A percentile compares a stretch with the other conserved stretches of the same genome.
These are phyloP conservation scores for Candida ipomoeae DNA, from an alignment of 805 yeast species.

Conservation along the genomic window DNA sequence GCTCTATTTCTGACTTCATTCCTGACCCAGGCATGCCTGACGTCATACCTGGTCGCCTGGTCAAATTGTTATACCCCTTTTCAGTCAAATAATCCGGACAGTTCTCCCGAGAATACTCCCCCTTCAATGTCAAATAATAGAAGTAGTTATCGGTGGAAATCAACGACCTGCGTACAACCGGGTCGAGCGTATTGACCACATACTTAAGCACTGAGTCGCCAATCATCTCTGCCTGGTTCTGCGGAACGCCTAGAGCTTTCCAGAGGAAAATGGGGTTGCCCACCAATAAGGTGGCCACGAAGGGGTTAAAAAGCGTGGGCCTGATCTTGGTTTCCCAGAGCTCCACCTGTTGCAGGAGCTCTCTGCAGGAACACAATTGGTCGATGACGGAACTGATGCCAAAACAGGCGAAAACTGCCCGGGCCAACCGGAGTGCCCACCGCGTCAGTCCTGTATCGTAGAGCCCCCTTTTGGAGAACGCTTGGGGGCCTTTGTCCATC, in stretches of 20 bases:
- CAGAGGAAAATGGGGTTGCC: slow-evolving; percentile 85
- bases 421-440: slow-evolving; percentile 76
- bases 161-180: slow-evolving; percentile 59
- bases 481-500: slow-evolving; percentile 57
- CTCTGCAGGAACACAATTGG: slow-evolving; percentile 51
- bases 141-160: slow-evolving; percentile 73
- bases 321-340: slow-evolving; percentile 62
- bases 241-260: slow-evolving; percentile 89
- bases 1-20: neutral
- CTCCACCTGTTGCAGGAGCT: slow-evolving; percentile 56
- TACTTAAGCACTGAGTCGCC: slow-evolving; percentile 67
- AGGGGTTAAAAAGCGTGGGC: slow-evolving; percentile 68
- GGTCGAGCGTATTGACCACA: slow-evolving; percentile 75
- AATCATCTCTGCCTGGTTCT: slow-evolving; percentile 79
- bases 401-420: slow-evolving; percentile 51
- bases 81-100: slow-evolving; percentile 74
- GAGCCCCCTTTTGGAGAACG: slow-evolving; percentile 62
- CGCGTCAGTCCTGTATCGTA: slow-evolving; percentile 82
- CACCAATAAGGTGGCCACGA: slow-evolving; percentile 61
- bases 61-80: slow-evolving; percentile 51
- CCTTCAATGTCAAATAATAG: slow-evolving; percentile 65
- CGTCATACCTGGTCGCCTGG: slow-evolving; percentile 4
- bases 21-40: neutral
- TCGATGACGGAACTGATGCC: slow-evolving; percentile 52
- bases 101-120: slow-evolving; percentile 54